These are phyloP conservation scores for Lactifluus subvellereus DNA, from an alignment of 768 basidiomycete genomes.

Conservation along the genomic window DNA sequence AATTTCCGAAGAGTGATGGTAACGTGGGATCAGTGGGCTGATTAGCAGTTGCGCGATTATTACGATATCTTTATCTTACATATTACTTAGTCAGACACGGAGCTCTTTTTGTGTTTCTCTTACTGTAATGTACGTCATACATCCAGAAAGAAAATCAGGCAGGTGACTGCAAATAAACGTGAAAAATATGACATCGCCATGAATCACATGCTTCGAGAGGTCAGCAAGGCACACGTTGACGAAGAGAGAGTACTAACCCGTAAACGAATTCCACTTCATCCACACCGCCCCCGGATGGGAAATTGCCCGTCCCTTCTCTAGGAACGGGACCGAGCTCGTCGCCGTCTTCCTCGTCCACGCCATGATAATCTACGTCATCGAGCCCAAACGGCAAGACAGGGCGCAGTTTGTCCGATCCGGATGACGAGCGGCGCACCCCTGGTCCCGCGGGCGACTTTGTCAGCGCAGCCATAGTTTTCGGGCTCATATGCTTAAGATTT, in stretches of 20 bases:
- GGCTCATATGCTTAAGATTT: conserved; percentile 78
- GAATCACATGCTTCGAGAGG: conserved; percentile 13
- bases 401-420: conserved; percentile 69
- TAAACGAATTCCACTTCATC: conserved; percentile 90
- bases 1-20: not conserved
- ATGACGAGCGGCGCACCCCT: conserved; percentile 63
- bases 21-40: not conserved
- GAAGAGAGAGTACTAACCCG: conserved; percentile 46
- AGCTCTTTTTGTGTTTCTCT: not conserved
- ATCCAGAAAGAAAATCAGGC: not conserved
- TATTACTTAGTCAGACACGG: no score
- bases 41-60: no score
- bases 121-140: not conserved
- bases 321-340: conserved; percentile 70
- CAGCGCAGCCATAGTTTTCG: conserved; percentile 88
- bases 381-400: conserved; percentile 75
- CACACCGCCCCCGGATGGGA: conserved; percentile 74
- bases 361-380: conserved; percentile 68
- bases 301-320: conserved; percentile 64
- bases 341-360: conserved; percentile 57
- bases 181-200: not conserved
- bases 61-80: not conserved
- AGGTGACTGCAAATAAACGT: no score
- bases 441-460: conserved; percentile 85
- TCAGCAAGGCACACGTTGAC: not conserved